phyloP scores from a whole-genome alignment of 2,329 filamentous ascomycete species.

The Achaetomium macrosporum region DNA sequence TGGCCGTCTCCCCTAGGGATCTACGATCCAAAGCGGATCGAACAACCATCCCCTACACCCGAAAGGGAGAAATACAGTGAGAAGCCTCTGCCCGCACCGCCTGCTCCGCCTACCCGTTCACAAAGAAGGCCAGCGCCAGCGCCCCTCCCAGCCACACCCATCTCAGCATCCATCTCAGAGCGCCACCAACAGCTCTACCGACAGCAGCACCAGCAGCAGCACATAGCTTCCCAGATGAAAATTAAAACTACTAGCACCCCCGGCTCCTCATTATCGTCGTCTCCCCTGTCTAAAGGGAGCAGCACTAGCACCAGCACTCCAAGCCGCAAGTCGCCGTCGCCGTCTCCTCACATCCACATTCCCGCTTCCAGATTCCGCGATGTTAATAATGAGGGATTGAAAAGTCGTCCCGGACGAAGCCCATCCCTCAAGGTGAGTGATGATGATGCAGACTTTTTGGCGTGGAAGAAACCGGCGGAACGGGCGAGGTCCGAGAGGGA shows the following conservation, averaged over 20 bases:
- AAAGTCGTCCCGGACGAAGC: too few relatives aligned
- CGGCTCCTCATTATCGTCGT: neutral
- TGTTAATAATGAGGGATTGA: too few relatives aligned
- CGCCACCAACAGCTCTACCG: slow-evolving; percentile 8
- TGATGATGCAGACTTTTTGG: neutral
- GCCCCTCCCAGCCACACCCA: neutral
- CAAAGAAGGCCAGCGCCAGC: neutral
- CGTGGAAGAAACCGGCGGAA: slow-evolving; percentile 13
- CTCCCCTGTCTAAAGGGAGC: neutral
- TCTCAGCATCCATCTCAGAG: neutral
- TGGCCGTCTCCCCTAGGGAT: neutral
- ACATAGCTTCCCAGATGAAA: neutral
- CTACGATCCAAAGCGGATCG: neutral
- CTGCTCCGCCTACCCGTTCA: neutral
- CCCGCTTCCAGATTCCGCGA: too few relatives aligned
- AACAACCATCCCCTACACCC: neutral
- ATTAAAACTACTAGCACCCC: neutral
- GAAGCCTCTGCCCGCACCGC: slow-evolving; percentile 5
- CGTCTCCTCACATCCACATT: too few relatives aligned
- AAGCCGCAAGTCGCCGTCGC: too few relatives aligned
- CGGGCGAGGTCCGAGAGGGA: slow-evolving; percentile 1
- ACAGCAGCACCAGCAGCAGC: neutral
- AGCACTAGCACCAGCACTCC: neutral
- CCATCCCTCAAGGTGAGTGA: too few relatives aligned
- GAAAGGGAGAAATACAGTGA: neutral